Evolutionary conservation across 2,329 filamentous ascomycete genomes (phyloP).

Genomic region (Sporothrix sp.): DNA sequence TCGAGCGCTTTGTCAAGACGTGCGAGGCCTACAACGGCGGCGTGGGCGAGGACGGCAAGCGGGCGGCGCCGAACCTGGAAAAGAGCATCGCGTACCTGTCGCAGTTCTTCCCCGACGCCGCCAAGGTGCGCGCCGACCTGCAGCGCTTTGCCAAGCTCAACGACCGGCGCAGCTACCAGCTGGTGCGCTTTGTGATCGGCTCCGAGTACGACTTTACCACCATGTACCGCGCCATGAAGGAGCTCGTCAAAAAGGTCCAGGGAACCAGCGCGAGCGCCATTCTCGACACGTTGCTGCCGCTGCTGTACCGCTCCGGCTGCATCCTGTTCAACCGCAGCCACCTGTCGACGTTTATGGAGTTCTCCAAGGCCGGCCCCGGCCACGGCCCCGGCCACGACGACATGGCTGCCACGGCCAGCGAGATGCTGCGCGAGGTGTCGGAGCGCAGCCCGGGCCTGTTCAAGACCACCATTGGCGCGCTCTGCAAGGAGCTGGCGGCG

Average conservation of each 20-base stretch:
- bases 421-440: conserved; percentile 86
- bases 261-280: conserved; percentile 53
- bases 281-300: conserved; percentile 68
- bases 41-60: conserved; percentile 62
- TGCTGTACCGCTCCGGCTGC: conserved; percentile 74
- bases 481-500: conserved; percentile 77
- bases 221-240: conserved; percentile 80
- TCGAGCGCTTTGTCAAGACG: conserved; percentile 68
- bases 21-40: conserved; percentile 89
- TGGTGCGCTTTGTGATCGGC: conserved; percentile 76
- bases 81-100: conserved; percentile 64
- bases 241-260: conserved; percentile 74
- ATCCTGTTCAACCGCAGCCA: conserved; percentile 93
- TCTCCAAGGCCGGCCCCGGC: conserved; percentile 72
- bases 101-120: conserved; percentile 64
- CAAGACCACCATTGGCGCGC: conserved; percentile 81
- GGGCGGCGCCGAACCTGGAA: conserved; percentile 59
- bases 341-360: conserved; percentile 79
- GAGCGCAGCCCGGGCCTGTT: conserved; percentile 81
- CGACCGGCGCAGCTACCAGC: conserved; percentile 80
- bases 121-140: conserved; percentile 64
- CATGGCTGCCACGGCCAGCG: conserved; percentile 70
- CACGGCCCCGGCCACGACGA: conserved; percentile 74
- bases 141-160: conserved; percentile 87
- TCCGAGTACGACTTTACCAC: conserved; percentile 87